phyloP scores from a whole-genome alignment of 106 monocot genomes.

The Platanthera zijinensis region DNA sequence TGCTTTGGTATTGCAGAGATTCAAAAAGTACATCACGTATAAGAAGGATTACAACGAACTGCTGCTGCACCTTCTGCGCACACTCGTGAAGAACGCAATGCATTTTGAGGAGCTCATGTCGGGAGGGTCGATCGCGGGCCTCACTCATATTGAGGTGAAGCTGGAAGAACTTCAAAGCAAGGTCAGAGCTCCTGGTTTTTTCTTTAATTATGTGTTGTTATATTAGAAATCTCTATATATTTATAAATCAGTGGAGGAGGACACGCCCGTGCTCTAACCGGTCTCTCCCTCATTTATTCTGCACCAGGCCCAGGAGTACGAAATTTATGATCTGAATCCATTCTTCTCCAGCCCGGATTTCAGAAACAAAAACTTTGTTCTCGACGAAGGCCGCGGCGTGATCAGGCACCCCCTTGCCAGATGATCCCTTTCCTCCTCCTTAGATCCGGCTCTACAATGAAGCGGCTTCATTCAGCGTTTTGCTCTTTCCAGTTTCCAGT shows the following conservation, averaged over 20 bases:
- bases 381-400: slow-evolving; percentile 63
- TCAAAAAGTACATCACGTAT: slow-evolving; percentile 89
- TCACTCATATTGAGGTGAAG: slow-evolving; percentile 74
- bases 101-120: slow-evolving; percentile 82
- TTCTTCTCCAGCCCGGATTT: slow-evolving; percentile 75
- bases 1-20: slow-evolving; percentile 43
- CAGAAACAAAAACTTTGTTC: slow-evolving; percentile 51
- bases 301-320: slow-evolving; percentile 85
- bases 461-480: too few relatives aligned
- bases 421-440: slow-evolving; percentile 4
- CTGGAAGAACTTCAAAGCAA: slow-evolving; percentile 72
- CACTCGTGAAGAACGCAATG: slow-evolving; percentile 71
- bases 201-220: background rate
- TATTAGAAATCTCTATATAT: background rate
- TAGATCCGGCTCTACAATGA: too few relatives aligned
- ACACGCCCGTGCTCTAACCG: background rate
- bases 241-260: background rate
- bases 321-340: slow-evolving; percentile 77
- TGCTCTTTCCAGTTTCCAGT: too few relatives aligned
- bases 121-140: slow-evolving; percentile 27
- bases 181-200: slow-evolving; percentile 28
- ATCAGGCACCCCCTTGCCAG: slow-evolving; percentile 59
- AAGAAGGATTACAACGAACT: slow-evolving; percentile 93
- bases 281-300: background rate
- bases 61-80: slow-evolving; percentile 67